Percentiles rank a stretch among this genome's conserved stretches.
Evolutionary conservation across 305 asterid species (phyloP).

Genomic region (Fraxinus velutina): DNA sequence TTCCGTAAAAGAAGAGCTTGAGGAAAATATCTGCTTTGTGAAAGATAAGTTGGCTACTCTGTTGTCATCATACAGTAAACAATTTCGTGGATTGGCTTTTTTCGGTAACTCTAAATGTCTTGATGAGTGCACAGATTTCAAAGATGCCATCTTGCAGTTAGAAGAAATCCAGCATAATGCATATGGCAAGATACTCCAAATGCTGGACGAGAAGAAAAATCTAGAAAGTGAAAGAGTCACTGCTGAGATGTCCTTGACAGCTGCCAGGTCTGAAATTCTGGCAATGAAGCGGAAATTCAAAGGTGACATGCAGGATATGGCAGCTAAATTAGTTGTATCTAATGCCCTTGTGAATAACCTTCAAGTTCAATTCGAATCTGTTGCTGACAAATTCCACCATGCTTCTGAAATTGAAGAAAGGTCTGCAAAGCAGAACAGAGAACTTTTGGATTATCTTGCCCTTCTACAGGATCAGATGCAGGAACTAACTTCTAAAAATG

Average conservation of each 20-base stretch:
- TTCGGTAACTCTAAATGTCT: slow-evolving; percentile 26
- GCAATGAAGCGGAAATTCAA: slow-evolving; percentile 56
- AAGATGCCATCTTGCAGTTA: slow-evolving; percentile 49
- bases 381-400: slow-evolving; percentile 52
- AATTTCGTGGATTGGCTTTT: slow-evolving; percentile 30
- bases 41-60: slow-evolving; percentile 50
- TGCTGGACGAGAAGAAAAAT: slow-evolving; percentile 61
- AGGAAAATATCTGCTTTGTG: slow-evolving; percentile 43
- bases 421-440: slow-evolving; percentile 39
- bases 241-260: slow-evolving; percentile 51
- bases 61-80: slow-evolving; percentile 42
- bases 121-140: slow-evolving; percentile 37
- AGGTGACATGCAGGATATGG: slow-evolving; percentile 48
- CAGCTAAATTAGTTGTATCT: slow-evolving; percentile 48
- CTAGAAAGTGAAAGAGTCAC: slow-evolving; percentile 54
- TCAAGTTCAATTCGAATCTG: slow-evolving; percentile 63
- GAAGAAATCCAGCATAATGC: slow-evolving; percentile 61
- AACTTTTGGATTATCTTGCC: slow-evolving; percentile 64
- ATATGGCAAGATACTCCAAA: slow-evolving; percentile 38
- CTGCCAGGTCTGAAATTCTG: slow-evolving; percentile 62
- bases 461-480: slow-evolving; percentile 64
- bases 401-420: slow-evolving; percentile 62
- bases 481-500: slow-evolving; percentile 49
- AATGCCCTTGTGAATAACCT: slow-evolving; percentile 67
- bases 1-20: slow-evolving; percentile 50